phyloP scores from a whole-genome alignment of 2,329 filamentous ascomycete genomes.

The Hypoxylon sp. region DNA sequence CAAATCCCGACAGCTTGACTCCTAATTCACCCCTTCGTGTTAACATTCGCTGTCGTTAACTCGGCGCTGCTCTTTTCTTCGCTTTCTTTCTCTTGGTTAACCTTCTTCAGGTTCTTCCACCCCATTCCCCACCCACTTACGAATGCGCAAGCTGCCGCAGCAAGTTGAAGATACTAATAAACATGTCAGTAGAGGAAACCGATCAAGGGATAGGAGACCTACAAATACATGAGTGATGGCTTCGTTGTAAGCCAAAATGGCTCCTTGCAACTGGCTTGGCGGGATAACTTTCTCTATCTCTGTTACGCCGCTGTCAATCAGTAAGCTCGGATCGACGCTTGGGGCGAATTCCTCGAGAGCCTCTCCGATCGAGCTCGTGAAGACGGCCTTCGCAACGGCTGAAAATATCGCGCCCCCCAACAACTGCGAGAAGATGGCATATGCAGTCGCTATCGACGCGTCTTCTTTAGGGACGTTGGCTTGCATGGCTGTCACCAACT shows the following conservation, averaged over 20 bases:
- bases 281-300: constrained; percentile 55
- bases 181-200: constrained; percentile 1
- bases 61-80: constrained; percentile 11
- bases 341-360: constrained; percentile 58
- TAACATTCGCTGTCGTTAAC: not conserved
- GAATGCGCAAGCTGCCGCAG: constrained; percentile 42
- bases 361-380: constrained; percentile 60
- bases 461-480: constrained; percentile 44
- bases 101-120: constrained; percentile 45
- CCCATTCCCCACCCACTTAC: constrained; percentile 45
- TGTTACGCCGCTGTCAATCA: constrained; percentile 58
- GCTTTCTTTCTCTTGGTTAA: constrained; percentile 38
- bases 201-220: constrained; percentile 9
- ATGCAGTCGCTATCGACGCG: constrained; percentile 47
- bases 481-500: constrained; percentile 49
- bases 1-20: not conserved
- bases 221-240: constrained; percentile 44
- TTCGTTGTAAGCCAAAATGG: constrained; percentile 53
- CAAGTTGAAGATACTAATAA: constrained; percentile 45
- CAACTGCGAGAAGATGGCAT: constrained; percentile 64
- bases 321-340: constrained; percentile 51
- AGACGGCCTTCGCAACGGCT: constrained; percentile 64
- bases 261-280: constrained; percentile 50
- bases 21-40: not conserved
- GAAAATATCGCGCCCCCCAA: constrained; percentile 65